phyloP scores from a whole-genome alignment of 2,329 filamentous ascomycete species.

The Verticillium zaregamsianum region DNA sequence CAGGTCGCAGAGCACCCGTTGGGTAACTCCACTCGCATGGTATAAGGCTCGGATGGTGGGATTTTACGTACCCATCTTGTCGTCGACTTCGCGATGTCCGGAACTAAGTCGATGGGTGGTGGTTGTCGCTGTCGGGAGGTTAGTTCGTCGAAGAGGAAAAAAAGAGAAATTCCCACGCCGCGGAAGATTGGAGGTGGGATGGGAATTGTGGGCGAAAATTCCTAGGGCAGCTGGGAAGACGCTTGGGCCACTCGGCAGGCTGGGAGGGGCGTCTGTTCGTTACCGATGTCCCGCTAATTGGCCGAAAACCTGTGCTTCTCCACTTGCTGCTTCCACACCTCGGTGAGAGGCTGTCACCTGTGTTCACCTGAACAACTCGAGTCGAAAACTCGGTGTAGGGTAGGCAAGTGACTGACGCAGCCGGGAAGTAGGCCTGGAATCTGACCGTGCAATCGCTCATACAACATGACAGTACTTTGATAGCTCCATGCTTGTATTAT shows the following conservation, averaged over 20 bases:
- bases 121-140: slow-evolving; percentile 23
- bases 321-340: background rate
- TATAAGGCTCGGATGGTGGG: slow-evolving; percentile 31
- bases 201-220: slow-evolving; percentile 1
- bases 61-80: slow-evolving; percentile 59
- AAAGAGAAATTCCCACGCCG: slow-evolving; percentile 4
- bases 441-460: background rate
- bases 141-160: slow-evolving; percentile 2
- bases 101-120: slow-evolving; percentile 23
- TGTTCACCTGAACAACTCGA: background rate
- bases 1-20: background rate
- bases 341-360: background rate
- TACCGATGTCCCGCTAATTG: background rate
- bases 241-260: background rate
- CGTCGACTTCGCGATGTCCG: slow-evolving; percentile 38
- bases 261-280: background rate
- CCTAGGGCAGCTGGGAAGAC: background rate
- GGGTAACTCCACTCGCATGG: slow-evolving; percentile 25
- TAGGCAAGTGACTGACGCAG: background rate
- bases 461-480: background rate
- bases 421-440: background rate
- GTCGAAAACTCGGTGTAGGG: background rate
- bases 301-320: background rate
- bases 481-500: background rate
- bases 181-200: slow-evolving; percentile 4